A percentile compares a stretch with the other conserved stretches of the same genome.
phyloP scores from a whole-genome alignment of 345 rosid genomes.

The Streptanthus diversifolius region DNA sequence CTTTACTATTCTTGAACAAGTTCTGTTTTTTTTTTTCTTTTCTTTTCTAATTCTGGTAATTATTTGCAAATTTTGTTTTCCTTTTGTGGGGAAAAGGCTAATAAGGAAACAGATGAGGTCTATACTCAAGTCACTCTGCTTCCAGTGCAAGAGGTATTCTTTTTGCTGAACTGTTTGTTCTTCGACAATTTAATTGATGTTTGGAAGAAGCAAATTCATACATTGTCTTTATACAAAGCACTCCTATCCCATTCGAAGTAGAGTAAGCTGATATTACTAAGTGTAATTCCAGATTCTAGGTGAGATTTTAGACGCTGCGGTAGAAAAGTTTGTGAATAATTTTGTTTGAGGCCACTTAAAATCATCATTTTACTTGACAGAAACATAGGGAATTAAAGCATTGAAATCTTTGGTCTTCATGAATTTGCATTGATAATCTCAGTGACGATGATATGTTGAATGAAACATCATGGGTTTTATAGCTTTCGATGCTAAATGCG shows the following conservation, averaged over 20 bases:
- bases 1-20: slow-evolving; percentile 23
- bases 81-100: slow-evolving; percentile 47
- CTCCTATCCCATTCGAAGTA: background rate
- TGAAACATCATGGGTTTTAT: slow-evolving; percentile 18
- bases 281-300: background rate
- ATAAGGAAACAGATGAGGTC: slow-evolving; percentile 86
- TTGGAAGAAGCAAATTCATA: slow-evolving; percentile 1
- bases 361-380: background rate
- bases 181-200: background rate
- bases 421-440: background rate
- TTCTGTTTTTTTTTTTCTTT: slow-evolving; percentile 6
- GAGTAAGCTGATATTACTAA: background rate
- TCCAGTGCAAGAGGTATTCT: slow-evolving; percentile 69
- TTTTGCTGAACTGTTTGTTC: background rate
- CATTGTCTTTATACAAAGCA: background rate
- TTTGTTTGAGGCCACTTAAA: background rate
- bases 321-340: background rate
- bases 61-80: slow-evolving; percentile 14
- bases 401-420: background rate
- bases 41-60: slow-evolving; percentile 14
- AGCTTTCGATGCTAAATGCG: slow-evolving; percentile 48
- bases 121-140: slow-evolving; percentile 70
- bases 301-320: slow-evolving; percentile 1
- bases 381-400: background rate
- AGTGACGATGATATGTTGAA: background rate